A percentile compares a stretch with the other conserved stretches of the same genome.
Evolutionary conservation across 768 basidiomycete species (phyloP).

Genomic region (Peribolospora kevripleyi): DNA sequence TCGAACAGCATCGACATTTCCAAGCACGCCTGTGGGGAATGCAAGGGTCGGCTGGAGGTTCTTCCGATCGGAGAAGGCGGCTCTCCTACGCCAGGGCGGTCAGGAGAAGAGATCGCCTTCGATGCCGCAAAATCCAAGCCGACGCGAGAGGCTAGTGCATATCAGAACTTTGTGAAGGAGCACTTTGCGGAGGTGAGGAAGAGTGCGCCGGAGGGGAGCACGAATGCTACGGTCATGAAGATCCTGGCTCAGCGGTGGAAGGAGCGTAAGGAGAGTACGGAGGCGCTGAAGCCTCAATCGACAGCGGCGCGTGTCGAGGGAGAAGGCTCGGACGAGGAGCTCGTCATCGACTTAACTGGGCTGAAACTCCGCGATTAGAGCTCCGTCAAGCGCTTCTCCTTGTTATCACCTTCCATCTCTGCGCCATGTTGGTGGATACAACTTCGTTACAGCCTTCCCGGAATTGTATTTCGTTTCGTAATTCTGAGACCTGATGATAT

Average conservation of each 20-base stretch:
- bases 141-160: conserved; percentile 16
- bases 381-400: too few species aligned
- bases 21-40: conserved; percentile 19
- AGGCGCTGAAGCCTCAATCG: too few species aligned
- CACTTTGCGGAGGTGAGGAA: conserved; percentile 15
- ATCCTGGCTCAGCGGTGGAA: conserved; percentile 12
- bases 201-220: conserved; percentile 10
- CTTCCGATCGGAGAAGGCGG: not conserved
- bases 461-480: too few species aligned
- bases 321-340: too few species aligned
- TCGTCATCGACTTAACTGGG: too few species aligned
- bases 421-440: too few species aligned
- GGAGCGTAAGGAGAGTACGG: conserved; percentile 2
- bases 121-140: conserved; percentile 13
- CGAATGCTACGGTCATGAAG: conserved; percentile 18
- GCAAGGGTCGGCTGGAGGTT: conserved; percentile 9
- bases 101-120: not conserved
- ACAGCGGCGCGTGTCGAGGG: too few species aligned
- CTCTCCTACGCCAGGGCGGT: conserved; percentile 15
- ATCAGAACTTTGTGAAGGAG: conserved; percentile 4
- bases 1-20: conserved; percentile 18
- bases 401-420: too few species aligned
- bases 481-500: too few species aligned
- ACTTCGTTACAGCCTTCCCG: too few species aligned
- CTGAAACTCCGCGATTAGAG: too few species aligned